A percentile compares a stretch with the other conserved stretches of the same genome.
These are phyloP conservation scores for Nicotiana attenuata DNA, from an alignment of 257 asterid genomes.

Conservation along the genomic window DNA sequence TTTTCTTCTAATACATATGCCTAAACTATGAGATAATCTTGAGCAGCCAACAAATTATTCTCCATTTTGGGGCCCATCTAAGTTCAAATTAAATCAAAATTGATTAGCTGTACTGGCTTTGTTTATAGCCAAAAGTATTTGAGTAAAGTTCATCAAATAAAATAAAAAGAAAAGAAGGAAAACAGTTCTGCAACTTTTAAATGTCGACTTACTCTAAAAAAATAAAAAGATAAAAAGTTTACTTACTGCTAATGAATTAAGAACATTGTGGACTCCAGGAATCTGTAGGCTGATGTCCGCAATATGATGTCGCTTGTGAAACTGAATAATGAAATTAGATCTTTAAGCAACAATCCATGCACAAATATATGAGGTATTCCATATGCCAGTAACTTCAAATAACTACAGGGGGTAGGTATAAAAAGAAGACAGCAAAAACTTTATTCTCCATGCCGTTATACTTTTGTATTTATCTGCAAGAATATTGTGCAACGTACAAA, in stretches of 20 bases:
- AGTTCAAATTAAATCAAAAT: background rate
- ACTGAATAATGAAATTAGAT: conserved; percentile 8
- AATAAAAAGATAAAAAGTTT: background rate
- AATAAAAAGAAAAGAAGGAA: too few relatives aligned
- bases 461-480: background rate
- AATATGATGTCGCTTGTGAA: conserved; percentile 26
- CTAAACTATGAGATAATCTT: background rate
- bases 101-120: background rate
- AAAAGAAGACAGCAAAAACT: background rate
- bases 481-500: background rate
- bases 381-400: background rate
- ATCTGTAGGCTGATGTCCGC: conserved; percentile 29
- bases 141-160: background rate
- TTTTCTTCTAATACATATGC: background rate
- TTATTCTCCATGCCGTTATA: background rate
- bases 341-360: background rate
- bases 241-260: conserved; percentile 42
- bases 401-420: background rate
- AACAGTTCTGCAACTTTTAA: background rate
- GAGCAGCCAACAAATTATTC: background rate
- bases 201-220: background rate
- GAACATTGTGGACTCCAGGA: conserved; percentile 40
- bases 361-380: background rate
- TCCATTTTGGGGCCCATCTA: background rate
- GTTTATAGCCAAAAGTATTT: background rate